These are phyloP conservation scores for Inga leiocalycina DNA, from an alignment of 306 rosid genomes.

Conservation along the genomic window DNA sequence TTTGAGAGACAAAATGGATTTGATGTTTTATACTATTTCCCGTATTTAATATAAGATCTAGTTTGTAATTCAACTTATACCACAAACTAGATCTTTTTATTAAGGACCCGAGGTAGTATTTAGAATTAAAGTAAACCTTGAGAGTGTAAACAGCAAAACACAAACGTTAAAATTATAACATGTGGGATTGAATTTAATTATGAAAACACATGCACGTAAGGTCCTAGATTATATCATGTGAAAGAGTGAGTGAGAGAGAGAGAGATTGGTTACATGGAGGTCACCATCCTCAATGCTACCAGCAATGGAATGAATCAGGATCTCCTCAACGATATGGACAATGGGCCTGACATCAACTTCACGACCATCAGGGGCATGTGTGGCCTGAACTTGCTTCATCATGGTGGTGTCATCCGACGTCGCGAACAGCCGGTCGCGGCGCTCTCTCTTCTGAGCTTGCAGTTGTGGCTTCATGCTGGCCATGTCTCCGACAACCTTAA, in stretches of 20 bases:
- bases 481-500: constrained; percentile 36
- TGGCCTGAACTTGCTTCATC: constrained; percentile 70
- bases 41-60: too few relatives aligned
- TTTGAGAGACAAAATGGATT: too few relatives aligned
- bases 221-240: background rate
- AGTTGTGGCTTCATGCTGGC: constrained; percentile 29
- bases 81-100: too few relatives aligned
- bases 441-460: constrained; percentile 40
- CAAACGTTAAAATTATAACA: too few relatives aligned
- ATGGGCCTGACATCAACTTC: constrained; percentile 67
- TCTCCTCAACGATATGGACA: constrained; percentile 56
- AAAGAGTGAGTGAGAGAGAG: background rate
- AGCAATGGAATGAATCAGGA: constrained; percentile 49
- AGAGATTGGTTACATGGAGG: constrained; percentile 26
- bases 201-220: background rate
- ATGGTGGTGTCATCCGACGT: constrained; percentile 70
- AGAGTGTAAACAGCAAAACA: too few relatives aligned
- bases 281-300: constrained; percentile 41
- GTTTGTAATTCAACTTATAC: too few relatives aligned
- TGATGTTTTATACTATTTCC: too few relatives aligned
- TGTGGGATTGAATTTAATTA: background rate
- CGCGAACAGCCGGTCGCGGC: constrained; percentile 40
- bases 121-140: too few relatives aligned
- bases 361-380: constrained; percentile 69
- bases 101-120: too few relatives aligned